Evolutionary conservation across 176 grass and related monocot genomes (phyloP).

Genomic region (Eleusine indica): DNA sequence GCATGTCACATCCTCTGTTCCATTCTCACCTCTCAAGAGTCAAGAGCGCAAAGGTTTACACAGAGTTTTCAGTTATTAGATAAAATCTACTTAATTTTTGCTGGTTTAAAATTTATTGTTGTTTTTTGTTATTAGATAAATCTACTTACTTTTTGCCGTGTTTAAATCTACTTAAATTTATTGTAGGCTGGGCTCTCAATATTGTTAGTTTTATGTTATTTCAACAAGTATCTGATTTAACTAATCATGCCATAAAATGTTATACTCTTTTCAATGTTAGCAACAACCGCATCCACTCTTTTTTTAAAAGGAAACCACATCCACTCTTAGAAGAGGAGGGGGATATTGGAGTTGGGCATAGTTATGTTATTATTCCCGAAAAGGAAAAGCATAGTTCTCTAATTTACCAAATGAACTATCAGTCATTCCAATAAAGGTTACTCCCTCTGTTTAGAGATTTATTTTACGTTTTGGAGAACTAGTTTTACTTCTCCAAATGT

Average conservation of each 20-base stretch:
- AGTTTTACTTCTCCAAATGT: no score
- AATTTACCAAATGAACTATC: not conserved
- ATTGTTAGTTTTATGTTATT: not conserved
- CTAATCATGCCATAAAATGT: not conserved
- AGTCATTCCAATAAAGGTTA: not conserved
- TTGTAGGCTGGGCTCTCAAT: not conserved
- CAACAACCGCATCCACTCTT: no score
- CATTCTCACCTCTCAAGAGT: not conserved
- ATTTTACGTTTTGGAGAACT: no score
- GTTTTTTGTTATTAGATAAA: not conserved
- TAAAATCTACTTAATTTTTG: not conserved
- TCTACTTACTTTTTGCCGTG: not conserved
- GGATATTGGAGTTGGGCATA: no score
- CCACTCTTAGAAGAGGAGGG: no score
- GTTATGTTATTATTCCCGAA: no score
- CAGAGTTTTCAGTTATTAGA: no score
- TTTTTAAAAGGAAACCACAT: no score
- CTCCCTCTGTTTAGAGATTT: no score
- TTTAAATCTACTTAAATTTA: no score
- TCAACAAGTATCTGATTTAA: not conserved
- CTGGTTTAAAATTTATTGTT: not conserved
- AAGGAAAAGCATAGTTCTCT: not conserved
- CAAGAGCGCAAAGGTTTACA: constrained; percentile 4
- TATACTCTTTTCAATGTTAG: not conserved
- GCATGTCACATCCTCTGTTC: constrained; percentile 22